These are phyloP conservation scores for Euclidium syriacum DNA, from an alignment of 345 rosid species.

Conservation along the genomic window DNA sequence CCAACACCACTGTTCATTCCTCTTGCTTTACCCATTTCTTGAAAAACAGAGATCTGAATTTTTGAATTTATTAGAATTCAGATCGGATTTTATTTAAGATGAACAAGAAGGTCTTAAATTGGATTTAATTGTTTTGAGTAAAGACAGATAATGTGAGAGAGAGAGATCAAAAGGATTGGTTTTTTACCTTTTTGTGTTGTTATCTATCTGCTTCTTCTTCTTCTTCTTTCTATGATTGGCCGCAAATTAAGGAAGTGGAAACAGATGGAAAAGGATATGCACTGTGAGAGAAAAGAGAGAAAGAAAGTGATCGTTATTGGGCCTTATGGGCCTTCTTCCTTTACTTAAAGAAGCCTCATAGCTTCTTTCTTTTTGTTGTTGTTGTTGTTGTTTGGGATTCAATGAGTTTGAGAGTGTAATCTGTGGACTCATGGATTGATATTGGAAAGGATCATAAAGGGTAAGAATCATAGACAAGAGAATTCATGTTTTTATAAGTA, in stretches of 20 bases:
- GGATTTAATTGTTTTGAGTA: background rate
- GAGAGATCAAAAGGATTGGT: conserved; percentile 21
- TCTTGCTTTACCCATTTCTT: conserved; percentile 38
- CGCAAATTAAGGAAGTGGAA: conserved; percentile 19
- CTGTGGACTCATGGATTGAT: too few relatives aligned
- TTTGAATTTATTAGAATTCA: background rate
- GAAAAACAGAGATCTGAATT: conserved; percentile 26
- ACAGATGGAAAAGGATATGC: conserved; percentile 15
- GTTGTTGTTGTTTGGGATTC: background rate
- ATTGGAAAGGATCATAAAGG: too few relatives aligned
- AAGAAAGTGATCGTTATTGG: background rate
- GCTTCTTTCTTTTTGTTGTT: background rate
- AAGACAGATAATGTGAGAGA: conserved; percentile 14
- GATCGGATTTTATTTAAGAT: conserved; percentile 11
- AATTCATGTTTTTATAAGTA: too few relatives aligned
- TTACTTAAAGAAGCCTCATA: background rate
- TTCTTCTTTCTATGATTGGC: conserved; percentile 11
- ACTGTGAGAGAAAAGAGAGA: background rate
- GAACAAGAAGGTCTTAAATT: background rate
- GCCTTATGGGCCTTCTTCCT: conserved; percentile 12
- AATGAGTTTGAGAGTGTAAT: background rate
- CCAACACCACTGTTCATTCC: conserved; percentile 91
- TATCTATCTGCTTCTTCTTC: conserved; percentile 9
- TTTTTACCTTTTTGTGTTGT: conserved; percentile 13
- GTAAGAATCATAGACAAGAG: too few relatives aligned